Evolutionary conservation across 2,329 filamentous ascomycete genomes (phyloP), one percentile per base, ranked within the genome.

Genomic region (Trichoderma sp.): DNA sequence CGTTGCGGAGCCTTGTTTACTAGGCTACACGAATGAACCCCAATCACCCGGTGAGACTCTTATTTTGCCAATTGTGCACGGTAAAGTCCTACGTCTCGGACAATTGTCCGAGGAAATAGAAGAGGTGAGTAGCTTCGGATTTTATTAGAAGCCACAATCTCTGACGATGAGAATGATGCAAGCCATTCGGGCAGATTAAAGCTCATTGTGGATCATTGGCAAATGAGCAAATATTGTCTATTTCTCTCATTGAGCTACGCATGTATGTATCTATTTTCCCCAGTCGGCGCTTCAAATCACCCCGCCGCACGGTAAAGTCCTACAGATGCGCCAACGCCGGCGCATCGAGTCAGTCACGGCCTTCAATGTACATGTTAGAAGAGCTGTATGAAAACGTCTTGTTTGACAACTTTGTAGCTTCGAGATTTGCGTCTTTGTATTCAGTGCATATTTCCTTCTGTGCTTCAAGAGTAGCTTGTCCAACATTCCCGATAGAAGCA

Each of bases 81-180:
- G 8, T 51, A 51, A 51, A 21, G 43, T 51, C 43, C 43, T 21
- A 4, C 43, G n/a, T 21, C 15, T 43, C 15, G 39, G 39, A 43
- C 39, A 43, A n/a, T 43, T n/a, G 18, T 43, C 18, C 39, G 74
- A 77, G 0, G 75, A 77, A 3, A 74, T 81, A 51, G 79, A 82
- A 26, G 73, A 74, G 70, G 81, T 80, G 69, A 30, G 74, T 57
- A 2, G 2, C 3, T 39, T 4, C 18, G 2, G 43, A n/a, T 26
- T n/a, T n/a, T n/a, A n/a, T n/a, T n/a, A 12, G 5, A 53, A 11
- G 5, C 11, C 14, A 21, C 4, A 18, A 12, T 3, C 62, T 0
- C 76, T 80, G 61, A 79, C 76, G 1, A 21, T 76, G 36, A 76
- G 70, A 26, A 76, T 81, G 60, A 76, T 81, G 74, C 74, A 76